phyloP scores from a whole-genome alignment of 805 yeast genomes.

The Saturnispora ahearnii region DNA sequence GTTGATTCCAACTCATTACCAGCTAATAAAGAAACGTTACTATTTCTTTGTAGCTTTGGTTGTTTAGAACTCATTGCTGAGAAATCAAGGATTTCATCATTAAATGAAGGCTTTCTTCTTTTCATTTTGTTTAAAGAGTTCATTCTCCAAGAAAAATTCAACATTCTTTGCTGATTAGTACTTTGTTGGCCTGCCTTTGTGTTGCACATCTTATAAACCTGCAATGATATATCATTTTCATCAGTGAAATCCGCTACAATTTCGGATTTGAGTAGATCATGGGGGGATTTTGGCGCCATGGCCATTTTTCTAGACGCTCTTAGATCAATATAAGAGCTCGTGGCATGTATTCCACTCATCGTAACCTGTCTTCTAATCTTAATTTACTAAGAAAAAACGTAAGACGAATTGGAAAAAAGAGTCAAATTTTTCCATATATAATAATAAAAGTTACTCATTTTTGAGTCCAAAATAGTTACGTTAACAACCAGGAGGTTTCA shows the following conservation, averaged over 20 bases:
- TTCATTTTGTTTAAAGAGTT: constrained; percentile 25
- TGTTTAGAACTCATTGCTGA: constrained; percentile 2
- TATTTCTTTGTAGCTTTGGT: neutral
- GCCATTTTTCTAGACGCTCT: neutral
- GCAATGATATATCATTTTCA: constrained; percentile 24
- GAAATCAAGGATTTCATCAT: constrained; percentile 8
- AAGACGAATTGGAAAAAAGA: neutral
- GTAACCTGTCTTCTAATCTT: neutral
- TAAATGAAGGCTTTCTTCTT: constrained; percentile 6
- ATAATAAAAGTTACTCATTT: neutral
- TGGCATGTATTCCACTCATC: neutral
- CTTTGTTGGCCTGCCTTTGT: constrained; percentile 27
- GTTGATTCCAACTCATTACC: neutral
- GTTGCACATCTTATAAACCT: constrained; percentile 30
- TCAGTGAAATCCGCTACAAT: constrained; percentile 22
- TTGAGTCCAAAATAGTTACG: neutral
- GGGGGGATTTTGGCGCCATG: neutral
- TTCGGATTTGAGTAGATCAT: constrained; percentile 15
- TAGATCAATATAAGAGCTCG: neutral
- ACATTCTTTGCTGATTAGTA: constrained; percentile 21
- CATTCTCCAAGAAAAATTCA: constrained; percentile 30
- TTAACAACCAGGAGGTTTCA: neutral
- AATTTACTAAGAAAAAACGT: neutral
- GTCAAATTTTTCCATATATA: neutral
- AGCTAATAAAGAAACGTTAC: neutral